A percentile compares a stretch with the other conserved stretches of the same genome.
Evolutionary conservation across 139 green algal genomes (phyloP).

Genomic region (Picochlorum costavermella): DNA sequence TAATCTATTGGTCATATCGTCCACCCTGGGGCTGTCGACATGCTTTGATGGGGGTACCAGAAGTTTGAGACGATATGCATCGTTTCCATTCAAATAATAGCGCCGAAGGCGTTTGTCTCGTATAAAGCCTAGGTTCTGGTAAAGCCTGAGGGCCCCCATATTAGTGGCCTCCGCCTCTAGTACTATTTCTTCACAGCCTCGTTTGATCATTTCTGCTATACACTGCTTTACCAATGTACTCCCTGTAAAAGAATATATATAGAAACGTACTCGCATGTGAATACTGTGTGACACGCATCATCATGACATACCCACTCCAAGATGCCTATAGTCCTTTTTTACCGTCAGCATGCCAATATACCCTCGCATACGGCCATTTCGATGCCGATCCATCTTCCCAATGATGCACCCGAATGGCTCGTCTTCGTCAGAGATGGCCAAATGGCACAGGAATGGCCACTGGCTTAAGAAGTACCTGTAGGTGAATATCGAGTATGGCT

Average conservation of each 20-base stretch:
- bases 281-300: not conserved
- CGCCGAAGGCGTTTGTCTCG: conserved; percentile 86
- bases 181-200: conserved; percentile 72
- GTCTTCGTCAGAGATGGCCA: conserved; percentile 45
- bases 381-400: conserved; percentile 86
- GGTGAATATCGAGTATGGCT: conserved; percentile 99
- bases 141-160: conserved; percentile 80
- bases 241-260: conserved; percentile 40
- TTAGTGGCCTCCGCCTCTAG: conserved; percentile 96
- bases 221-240: conserved; percentile 60
- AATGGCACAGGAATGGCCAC: conserved; percentile 88
- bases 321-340: conserved; percentile 65
- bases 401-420: conserved; percentile 73
- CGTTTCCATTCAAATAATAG: conserved; percentile 93
- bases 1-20: not conserved
- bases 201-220: conserved; percentile 60
- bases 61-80: conserved; percentile 95
- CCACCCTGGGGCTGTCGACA: not conserved
- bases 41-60: conserved; percentile 51
- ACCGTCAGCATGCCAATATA: conserved; percentile 99
- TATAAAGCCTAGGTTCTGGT: conserved; percentile 94
- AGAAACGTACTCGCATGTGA: not conserved
- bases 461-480: conserved; percentile 87
- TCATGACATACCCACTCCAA: conserved; percentile 60
- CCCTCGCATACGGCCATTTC: conserved; percentile 56